phyloP scores from a whole-genome alignment of 2,329 filamentous ascomycete species.

The Didymella sp. region DNA sequence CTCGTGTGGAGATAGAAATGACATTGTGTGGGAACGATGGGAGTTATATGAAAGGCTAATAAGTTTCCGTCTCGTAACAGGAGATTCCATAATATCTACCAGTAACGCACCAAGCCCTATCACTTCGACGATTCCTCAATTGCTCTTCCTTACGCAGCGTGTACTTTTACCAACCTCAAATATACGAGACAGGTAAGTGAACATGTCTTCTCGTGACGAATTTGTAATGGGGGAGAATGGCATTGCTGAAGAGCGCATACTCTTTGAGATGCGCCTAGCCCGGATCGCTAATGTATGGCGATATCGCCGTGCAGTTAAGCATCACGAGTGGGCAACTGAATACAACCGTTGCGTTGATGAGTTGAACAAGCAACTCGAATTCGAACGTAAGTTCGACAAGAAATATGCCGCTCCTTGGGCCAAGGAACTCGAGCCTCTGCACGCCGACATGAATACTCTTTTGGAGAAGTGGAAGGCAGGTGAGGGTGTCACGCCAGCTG shows the following conservation, averaged over 20 bases:
- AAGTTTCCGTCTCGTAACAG: no score
- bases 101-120: no score
- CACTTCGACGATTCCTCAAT: neutral
- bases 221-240: neutral
- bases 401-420: neutral
- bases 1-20: no score
- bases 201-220: constrained; percentile 1
- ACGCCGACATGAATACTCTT: neutral
- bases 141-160: neutral
- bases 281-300: neutral
- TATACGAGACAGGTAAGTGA: neutral
- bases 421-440: neutral
- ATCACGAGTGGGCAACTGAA: neutral
- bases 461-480: neutral
- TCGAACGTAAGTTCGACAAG: neutral
- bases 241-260: neutral
- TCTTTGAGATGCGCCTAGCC: neutral
- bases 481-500: neutral
- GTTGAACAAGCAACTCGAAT: neutral
- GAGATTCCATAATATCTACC: no score
- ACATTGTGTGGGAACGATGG: no score
- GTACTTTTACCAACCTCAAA: neutral
- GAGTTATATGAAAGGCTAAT: no score
- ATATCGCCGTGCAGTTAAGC: neutral
- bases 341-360: neutral